Base-by-base conservation (phyloP, 2,329 filamentous ascomycete species). In the Ciborinia camelliae region DNA sequence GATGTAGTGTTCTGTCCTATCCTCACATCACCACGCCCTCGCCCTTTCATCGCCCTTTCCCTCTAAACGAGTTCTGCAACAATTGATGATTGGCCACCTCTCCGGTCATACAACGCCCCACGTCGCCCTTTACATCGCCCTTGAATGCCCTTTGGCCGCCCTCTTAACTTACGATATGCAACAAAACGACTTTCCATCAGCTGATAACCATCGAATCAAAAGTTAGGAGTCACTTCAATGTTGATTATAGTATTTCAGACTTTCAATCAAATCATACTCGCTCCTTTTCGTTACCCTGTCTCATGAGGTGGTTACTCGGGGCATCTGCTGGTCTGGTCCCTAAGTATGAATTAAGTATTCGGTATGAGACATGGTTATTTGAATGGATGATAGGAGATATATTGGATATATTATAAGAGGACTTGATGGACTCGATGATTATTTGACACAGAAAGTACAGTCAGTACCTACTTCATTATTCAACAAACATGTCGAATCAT, bases 401-500 rank as follows among this genome's bases (percentile, higher is more conserved):
- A 6, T n/a, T n/a, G n/a, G n/a, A 47, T 48, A 28, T 28, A 48
- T 15, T 26, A 48, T 48, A 15, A 28, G 23, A 15, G 18, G 23
- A 18, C n/a, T 23, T 26, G 9, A 47, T 26, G 14, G 12, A 48
- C 45, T 48, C 23, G 5, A 48, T 48, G 15, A 48, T 48, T 5
- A 5, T 23, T 15, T 26, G 45, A 39, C n/a, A n/a, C n/a, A n/a
- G n/a, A n/a, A n/a, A n/a, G n/a, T n/a, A n/a, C n/a, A n/a, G n/a
- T n/a, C n/a, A n/a, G n/a, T n/a, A n/a, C n/a, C n/a, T n/a, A n/a
- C n/a, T n/a, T n/a, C n/a, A n/a, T n/a, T n/a, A n/a, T n/a, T n/a
- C n/a, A n/a, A n/a, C n/a, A n/a, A n/a, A n/a, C n/a, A n/a, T 28
- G n/a, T 53, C 51, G 30, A 53, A 53, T 53, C 51, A 53, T 39